Evolutionary conservation across 129 eudicot genomes (phyloP), one percentile per base, ranked within the genome.

Genomic region (Flaveria linearis): DNA sequence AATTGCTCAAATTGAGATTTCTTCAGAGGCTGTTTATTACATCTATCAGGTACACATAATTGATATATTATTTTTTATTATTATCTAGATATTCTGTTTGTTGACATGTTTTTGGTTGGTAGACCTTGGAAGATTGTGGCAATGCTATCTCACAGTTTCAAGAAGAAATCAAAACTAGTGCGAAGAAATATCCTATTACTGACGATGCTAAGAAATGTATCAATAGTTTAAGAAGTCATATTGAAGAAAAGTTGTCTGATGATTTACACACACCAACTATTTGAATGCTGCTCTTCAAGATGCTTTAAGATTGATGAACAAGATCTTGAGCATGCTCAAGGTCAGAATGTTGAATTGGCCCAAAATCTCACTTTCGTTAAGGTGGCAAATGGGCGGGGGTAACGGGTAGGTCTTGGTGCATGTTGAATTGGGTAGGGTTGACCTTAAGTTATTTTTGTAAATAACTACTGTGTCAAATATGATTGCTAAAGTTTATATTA

Each of bases 241-340:
- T 92, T 36, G 87, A 89, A 70, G 72, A 75, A 11, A 84, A 86
- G 67, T 20, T 94, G 81, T 80, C 86, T 16, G 97, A 94, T 68
- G 98, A 91, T 83, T 78, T 94, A 80, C 97, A 90, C 79, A 86
- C 97, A 9, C 85, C 91, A 0, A 66, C 87, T 33, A 71, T 94
- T 28, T 94, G 73, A 88, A 85, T 30, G 84, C 79, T 33, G 62
- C 84, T 42, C 97, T 94, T 60, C 87, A 72, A 69, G 96, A 94
- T 9, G 93, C 93, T 23, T 83, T 87, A 33, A 86, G 80, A 77
- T 46, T 73, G 69, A 78, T 91, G 25, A 93, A 87, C 77, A 85
- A 69, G 52, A 84, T 73, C 22, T 20, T 89, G 76, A 83, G 57
- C 84, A 55, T 16, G 69, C 93, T 94, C 67, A 89, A 94, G 97